These are phyloP conservation scores for Hyphodiscus hymeniophilus DNA, from an alignment of 495 filamentous ascomycete species.

Conservation along the genomic window DNA sequence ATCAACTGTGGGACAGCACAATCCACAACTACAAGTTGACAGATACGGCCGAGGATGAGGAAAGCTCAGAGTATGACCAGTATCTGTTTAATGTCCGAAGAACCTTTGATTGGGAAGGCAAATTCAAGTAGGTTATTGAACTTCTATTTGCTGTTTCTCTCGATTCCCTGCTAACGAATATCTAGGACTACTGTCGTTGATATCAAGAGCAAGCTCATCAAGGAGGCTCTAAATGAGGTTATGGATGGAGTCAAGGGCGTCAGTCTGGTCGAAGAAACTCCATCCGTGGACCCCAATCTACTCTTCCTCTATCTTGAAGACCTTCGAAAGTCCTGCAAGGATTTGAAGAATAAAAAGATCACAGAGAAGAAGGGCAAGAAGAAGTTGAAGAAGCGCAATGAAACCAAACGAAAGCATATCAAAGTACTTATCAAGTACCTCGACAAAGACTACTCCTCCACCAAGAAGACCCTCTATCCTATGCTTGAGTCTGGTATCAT, in stretches of 20 bases:
- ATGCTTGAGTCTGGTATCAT: slow-evolving; percentile 78
- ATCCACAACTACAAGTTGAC: slow-evolving; percentile 79
- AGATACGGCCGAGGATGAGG: slow-evolving; percentile 65
- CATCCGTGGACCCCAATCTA: slow-evolving; percentile 75
- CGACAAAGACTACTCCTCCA: slow-evolving; percentile 71
- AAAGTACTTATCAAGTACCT: slow-evolving; percentile 76
- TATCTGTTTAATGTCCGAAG: slow-evolving; percentile 83
- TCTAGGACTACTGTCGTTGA: slow-evolving; percentile 48
- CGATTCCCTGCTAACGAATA: slow-evolving; percentile 2
- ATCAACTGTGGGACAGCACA: slow-evolving; percentile 72
- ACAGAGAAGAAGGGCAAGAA: slow-evolving; percentile 48
- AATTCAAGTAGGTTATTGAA: slow-evolving; percentile 43
- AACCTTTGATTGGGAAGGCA: slow-evolving; percentile 82
- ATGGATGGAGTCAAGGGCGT: slow-evolving; percentile 79
- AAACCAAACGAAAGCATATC: slow-evolving; percentile 57
- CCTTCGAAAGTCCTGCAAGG: slow-evolving; percentile 54
- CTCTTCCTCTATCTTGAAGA: slow-evolving; percentile 85
- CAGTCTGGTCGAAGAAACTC: slow-evolving; percentile 71
- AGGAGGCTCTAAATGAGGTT: slow-evolving; percentile 62
- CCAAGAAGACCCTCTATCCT: slow-evolving; percentile 75
- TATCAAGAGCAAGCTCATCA: slow-evolving; percentile 76
- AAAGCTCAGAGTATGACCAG: slow-evolving; percentile 71
- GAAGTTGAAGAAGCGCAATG: slow-evolving; percentile 57
- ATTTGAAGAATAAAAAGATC: slow-evolving; percentile 48
- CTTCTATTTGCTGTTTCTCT: neutral